These are phyloP conservation scores for Alternaria sp. DNA, from an alignment of 2,329 filamentous ascomycete species.

Conservation along the genomic window DNA sequence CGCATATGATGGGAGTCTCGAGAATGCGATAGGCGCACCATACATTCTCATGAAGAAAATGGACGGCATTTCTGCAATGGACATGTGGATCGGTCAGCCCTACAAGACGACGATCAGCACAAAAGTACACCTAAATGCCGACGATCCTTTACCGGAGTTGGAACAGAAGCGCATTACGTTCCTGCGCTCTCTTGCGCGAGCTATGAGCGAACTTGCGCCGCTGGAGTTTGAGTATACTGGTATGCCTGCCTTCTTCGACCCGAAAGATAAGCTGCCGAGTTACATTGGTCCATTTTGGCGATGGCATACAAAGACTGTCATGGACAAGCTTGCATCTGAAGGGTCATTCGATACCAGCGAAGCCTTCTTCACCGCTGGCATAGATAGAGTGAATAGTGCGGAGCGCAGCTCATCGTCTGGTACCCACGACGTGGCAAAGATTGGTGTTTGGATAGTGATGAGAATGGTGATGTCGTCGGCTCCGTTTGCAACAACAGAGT, in stretches of 20 bases:
- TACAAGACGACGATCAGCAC: neutral
- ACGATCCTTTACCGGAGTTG: neutral
- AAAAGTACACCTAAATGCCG: slow-evolving; percentile 2
- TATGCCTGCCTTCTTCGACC: slow-evolving; percentile 10
- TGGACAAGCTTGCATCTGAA: neutral
- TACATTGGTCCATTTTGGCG: neutral
- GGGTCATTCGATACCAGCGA: slow-evolving; percentile 9
- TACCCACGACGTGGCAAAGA: neutral
- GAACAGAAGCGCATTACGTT: slow-evolving; percentile 21
- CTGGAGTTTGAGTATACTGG: slow-evolving; percentile 25
- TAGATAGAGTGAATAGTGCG: slow-evolving; percentile 3
- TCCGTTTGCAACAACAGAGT: neutral
- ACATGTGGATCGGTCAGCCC: slow-evolving; percentile 21
- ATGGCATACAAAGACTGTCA: slow-evolving; percentile 4
- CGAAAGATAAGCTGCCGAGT: neutral
- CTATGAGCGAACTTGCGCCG: slow-evolving; percentile 15
- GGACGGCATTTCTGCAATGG: slow-evolving; percentile 15
- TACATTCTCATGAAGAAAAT: slow-evolving; percentile 30
- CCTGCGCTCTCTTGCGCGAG: slow-evolving; percentile 22
- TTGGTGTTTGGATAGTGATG: slow-evolving; percentile 1
- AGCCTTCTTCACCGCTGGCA: slow-evolving; percentile 8
- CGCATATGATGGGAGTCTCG: slow-evolving; percentile 17
- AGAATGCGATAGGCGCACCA: slow-evolving; percentile 27
- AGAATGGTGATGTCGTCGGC: slow-evolving; percentile 1
- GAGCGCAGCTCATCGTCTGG: neutral